These are phyloP conservation scores for Gremmenia infestans DNA, from an alignment of 2,329 filamentous ascomycete genomes.

Conservation along the genomic window DNA sequence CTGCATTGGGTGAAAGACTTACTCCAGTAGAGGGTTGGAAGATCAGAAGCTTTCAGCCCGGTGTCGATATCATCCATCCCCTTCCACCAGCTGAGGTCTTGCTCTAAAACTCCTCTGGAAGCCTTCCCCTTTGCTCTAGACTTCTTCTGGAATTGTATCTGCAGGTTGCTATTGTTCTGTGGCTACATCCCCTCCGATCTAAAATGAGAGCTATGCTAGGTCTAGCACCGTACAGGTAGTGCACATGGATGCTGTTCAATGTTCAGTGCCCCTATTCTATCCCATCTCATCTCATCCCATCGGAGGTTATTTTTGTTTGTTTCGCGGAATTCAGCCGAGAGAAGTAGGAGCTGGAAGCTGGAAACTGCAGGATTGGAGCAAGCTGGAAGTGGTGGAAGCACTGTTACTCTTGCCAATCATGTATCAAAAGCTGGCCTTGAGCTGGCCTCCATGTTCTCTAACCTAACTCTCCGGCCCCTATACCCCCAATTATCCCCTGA, in stretches of 20 bases:
- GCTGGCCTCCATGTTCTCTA: not conserved
- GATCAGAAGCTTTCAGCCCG: no score
- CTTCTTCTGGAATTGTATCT: not conserved
- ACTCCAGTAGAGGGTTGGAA: no score
- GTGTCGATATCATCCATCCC: no score
- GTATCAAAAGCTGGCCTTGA: not conserved
- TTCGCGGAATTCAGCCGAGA: not conserved
- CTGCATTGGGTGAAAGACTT: not conserved
- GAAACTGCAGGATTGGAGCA: not conserved
- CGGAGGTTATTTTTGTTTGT: not conserved
- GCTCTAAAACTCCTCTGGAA: not conserved
- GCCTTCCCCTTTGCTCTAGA: not conserved
- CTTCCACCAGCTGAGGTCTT: not conserved
- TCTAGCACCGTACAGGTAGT: no score
- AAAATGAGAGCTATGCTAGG: no score
- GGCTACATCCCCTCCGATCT: no score
- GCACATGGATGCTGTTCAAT: no score
- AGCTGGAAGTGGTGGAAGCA: not conserved
- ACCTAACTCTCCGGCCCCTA: not conserved
- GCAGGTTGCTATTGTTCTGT: not conserved
- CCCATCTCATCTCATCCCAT: not conserved
- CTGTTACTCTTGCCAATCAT: not conserved
- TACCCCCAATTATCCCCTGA: not conserved
- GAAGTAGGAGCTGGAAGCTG: constrained; percentile 1
- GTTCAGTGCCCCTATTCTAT: no score